phyloP scores from a whole-genome alignment of 176 grass and related monocot genomes.

The Hordeum vulgare region MorexV3_pseudomolecules_assembly NC_058522.1:327013313-327013812 shows the following conservation, averaged over 20 bases:
- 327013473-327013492: background rate
- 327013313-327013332: background rate
- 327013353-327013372: background rate
- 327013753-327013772: background rate
- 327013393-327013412: background rate
- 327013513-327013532: background rate
- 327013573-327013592: background rate
- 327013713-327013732: background rate
- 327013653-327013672: background rate
- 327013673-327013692: background rate
- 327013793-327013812: background rate
- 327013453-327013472: background rate
- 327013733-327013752: background rate
- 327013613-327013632: background rate
- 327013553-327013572: background rate
- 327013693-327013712: background rate
- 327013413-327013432: background rate
- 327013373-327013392: background rate
- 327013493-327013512: background rate
- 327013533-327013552: background rate
- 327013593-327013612: background rate
- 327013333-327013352: background rate
- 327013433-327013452: background rate
- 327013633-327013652: constrained; percentile 8
- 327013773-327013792: background rate